These are phyloP conservation scores for Cynanchum wilfordii DNA, from an alignment of 257 asterid genomes.

Conservation along the genomic window DNA sequence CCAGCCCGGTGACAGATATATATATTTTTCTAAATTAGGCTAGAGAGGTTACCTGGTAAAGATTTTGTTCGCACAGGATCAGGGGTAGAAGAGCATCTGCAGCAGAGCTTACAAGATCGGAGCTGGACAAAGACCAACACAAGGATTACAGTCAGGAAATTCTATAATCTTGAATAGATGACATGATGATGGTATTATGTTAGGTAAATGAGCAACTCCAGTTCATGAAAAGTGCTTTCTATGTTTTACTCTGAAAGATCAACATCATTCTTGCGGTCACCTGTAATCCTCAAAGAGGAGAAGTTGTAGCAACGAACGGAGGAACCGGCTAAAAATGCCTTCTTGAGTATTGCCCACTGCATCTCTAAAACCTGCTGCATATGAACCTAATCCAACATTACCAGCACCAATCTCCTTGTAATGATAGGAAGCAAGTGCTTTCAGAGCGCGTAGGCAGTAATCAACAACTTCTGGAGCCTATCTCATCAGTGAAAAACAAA, in stretches of 20 bases:
- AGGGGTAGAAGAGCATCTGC: conserved; percentile 95
- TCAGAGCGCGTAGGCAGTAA: conserved; percentile 69
- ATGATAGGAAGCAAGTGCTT: conserved; percentile 86
- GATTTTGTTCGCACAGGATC: conserved; percentile 74
- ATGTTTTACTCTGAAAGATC: neutral
- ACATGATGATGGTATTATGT: neutral
- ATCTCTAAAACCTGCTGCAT: conserved; percentile 58
- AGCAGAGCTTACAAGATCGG: conserved; percentile 79
- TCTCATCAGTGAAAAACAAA: conserved; percentile 18
- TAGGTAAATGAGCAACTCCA: neutral
- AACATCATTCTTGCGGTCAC: conserved; percentile 32
- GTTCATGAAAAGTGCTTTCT: neutral
- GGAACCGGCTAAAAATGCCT: conserved; percentile 77
- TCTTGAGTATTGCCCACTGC: conserved; percentile 67
- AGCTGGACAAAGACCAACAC: conserved; percentile 42
- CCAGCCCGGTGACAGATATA: neutral
- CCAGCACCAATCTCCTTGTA: conserved; percentile 72
- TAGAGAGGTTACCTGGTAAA: conserved; percentile 64
- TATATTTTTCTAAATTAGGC: neutral
- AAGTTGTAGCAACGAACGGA: conserved; percentile 66
- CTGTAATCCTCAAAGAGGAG: conserved; percentile 90
- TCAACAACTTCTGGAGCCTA: conserved; percentile 81
- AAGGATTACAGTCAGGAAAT: conserved; percentile 14
- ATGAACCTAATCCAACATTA: conserved; percentile 77
- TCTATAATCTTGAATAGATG: neutral